Base-by-base conservation (phyloP, 306 rosid species). In the Benincasa hispida region DNA sequence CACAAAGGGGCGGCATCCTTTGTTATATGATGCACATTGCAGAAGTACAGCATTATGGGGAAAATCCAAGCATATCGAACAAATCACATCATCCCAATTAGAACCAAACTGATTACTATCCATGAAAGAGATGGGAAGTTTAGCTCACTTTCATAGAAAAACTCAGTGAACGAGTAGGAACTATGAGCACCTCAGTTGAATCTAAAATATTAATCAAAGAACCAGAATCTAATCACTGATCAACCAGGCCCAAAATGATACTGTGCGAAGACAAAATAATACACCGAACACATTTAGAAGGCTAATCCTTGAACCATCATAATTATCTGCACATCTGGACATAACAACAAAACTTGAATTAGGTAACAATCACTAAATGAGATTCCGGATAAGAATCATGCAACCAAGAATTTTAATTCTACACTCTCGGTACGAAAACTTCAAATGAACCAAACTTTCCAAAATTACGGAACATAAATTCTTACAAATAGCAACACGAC, bases 21-120 rank as follows among this genome's bases (percentile, higher is more conserved):
- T 92, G 82, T 87, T 87, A 63, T 80, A 76, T 8, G 94, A 91
- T 30, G 98, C 90, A 82, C 98, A 93, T 77, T 86, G 96, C 34
- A 93, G 96, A 53, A 93, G 94, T 12, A 93, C 98, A 81, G 88
- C 62, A 73, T 91, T 91, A 84, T 91, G 98, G 73, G 98, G 98
- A 77, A 90, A 88, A 80, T 91, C 98, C 85, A 93, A 87, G 85
- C 98, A 93, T 80, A 93, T 93, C 18, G 98, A 93, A 82, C 98
- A 93, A 57, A 82, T 53, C 50, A 88, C 87, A 39, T 88, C 88
- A 9, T 93, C 94, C 98, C 91, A 93, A n/a, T 74, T 81, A 50
- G 80, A 77, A 60, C 76, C 85, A 74, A 93, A 79, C 77, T 83
- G 82, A 57, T 85, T 55, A 86, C 87, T 88, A 50, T 84, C 82